Evolutionary conservation across 306 rosid species (phyloP), one percentile per base, ranked within the genome.

Genomic region (Vigna trinervia): DNA sequence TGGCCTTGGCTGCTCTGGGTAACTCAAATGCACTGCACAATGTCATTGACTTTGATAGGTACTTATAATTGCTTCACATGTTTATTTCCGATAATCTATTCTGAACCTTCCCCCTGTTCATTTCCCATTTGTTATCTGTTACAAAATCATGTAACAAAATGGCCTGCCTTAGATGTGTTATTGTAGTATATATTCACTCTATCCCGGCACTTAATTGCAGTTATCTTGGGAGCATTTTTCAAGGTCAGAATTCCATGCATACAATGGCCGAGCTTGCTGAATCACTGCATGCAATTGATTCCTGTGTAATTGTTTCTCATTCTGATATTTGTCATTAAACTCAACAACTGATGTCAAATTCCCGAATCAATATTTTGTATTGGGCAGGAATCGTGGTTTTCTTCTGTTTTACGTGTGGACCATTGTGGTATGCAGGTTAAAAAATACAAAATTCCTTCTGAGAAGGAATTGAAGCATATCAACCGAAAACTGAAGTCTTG

Each of bases 401-500:
- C 69, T 61, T 58, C 71, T 67, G 51, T 83, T 83, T 72, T 77
- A 32, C 82, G 73, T 59, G 76, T 59, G 76, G 74, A 58, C 81
- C 68, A 69, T 61, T 74, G 84, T 81, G 52, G 61, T 76, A 8
- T 76, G 69, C 85, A 89, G 98, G 94, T 86, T 65, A 88, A 69
- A 69, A 84, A 79, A 69, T 89, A 88, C 78, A 88, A 75, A 69
- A 85, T 79, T 83, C 94, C 98, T 58, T 88, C 97, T 47, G 96
- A 92, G 56, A 91, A 91, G 70, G 99, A 96, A 81, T 76, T 89
- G 87, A 89, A 89, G 82, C 99, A 92, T 85, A 92, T 96, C 83
- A 86, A 89, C 81, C 51, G 94, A 68, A 96, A 91, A 80, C 86
- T 96, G 75, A 92, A 87, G 78, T 89, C 96, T 73, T 96, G 99